A percentile compares a stretch with the other conserved stretches of the same genome.
Evolutionary conservation across 441 rosid species (phyloP).

Genomic region (Gossypium schwendimanii): DNA sequence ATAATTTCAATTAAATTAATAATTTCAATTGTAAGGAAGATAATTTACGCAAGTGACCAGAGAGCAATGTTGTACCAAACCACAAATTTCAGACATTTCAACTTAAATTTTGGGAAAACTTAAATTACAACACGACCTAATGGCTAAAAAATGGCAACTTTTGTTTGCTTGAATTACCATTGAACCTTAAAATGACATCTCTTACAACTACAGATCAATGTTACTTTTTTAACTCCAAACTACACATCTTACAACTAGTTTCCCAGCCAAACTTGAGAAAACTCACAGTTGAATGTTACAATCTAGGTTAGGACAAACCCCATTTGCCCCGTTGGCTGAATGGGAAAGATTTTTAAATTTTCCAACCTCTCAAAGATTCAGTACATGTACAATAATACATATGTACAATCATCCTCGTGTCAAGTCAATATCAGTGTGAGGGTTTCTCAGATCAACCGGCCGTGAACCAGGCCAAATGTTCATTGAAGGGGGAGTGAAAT

Average conservation of each 20-base stretch:
- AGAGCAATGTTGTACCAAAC: background rate
- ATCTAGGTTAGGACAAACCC: slow-evolving; percentile 46
- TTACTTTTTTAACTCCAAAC: slow-evolving; percentile 4
- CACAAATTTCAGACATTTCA: background rate
- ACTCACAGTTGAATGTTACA: slow-evolving; percentile 23
- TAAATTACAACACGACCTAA: background rate
- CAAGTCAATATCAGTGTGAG: slow-evolving; percentile 78
- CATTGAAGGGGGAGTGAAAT: slow-evolving; percentile 40
- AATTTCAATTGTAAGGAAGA: too few species aligned
- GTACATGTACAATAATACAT: slow-evolving; percentile 62
- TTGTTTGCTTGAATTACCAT: background rate
- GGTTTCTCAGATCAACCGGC: slow-evolving; percentile 56
- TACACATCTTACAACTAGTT: background rate
- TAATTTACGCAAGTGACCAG: background rate
- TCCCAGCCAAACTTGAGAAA: background rate
- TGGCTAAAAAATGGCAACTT: background rate
- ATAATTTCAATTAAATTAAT: too few species aligned
- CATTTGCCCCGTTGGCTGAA: slow-evolving; percentile 16
- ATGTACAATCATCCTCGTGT: slow-evolving; percentile 84
- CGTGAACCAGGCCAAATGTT: slow-evolving; percentile 58
- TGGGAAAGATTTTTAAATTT: slow-evolving; percentile 15
- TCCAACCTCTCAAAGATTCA: slow-evolving; percentile 17
- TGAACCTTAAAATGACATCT: background rate
- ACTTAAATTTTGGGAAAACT: background rate
- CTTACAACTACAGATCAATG: slow-evolving; percentile 8